Base-by-base conservation (phyloP, 345 rosid species). In the Camelina hispida region DNA sequence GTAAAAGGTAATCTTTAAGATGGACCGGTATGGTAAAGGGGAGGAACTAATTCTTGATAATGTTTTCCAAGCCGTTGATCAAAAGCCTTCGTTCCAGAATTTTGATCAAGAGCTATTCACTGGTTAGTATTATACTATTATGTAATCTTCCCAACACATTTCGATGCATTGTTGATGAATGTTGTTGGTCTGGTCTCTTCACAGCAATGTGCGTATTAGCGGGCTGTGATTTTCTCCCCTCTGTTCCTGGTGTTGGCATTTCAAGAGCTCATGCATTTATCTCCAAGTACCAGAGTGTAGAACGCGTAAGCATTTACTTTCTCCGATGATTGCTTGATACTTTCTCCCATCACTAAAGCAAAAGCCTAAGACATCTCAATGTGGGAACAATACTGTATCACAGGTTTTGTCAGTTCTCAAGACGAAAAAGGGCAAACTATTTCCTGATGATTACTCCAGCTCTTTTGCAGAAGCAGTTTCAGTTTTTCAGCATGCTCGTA, bases 171-270 rank as follows among this genome's bases (percentile, higher is more conserved):
- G 44, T 37, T 56, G 52, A 38, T 67, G 53, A 75, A 13, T 60
- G 68, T 30, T 74, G 66, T 15, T 66, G 57, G 30, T 47, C 35
- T 82, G 44, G 69, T 15, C 48, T 43, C 57, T 57, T 34, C 62
- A 38, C 87, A 93, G 97, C 96, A 15, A 91, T 93, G 96, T 93
- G 96, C 70, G 94, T 91, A 60, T 69, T 93, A 77, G 93, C 96
- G n/a, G 93, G 96, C 43, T 93, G 98, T 70, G 98, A 93, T 84
- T 93, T 91, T 80, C 94, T 93, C 75, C 87, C 96, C 46, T 91
- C 94, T 18, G 84, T 93, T 79, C 96, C 92, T 72, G 93, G 98
- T 74, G 85, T 91, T 76, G 96, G 97, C 68, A 88, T 89, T 68
- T 87, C 71, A 40, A 93, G 85, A 82, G 93, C 98, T 71, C 72